Percentiles rank a stretch among this genome's conserved stretches.
Evolutionary conservation across 305 asterid species (phyloP).

Genomic region (Stenogyne calaminthoides): DNA sequence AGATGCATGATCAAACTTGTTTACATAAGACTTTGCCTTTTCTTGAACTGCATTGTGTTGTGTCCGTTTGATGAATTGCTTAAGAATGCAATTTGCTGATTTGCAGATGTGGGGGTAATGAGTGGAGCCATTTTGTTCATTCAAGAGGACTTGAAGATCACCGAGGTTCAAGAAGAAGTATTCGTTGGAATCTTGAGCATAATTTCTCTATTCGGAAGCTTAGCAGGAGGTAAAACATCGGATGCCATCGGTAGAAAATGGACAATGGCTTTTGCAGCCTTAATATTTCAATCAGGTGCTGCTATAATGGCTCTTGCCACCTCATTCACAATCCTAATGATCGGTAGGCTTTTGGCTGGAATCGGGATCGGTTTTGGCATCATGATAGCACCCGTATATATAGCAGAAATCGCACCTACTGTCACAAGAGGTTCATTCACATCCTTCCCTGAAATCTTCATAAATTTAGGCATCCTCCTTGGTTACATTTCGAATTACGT

Average conservation of each 20-base stretch:
- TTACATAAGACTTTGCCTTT: too few species aligned
- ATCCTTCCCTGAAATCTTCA: conserved; percentile 63
- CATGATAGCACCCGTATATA: conserved; percentile 69
- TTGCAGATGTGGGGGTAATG: conserved; percentile 71
- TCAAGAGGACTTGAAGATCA: conserved; percentile 55
- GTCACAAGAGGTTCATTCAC: conserved; percentile 55
- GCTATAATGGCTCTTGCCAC: conserved; percentile 58
- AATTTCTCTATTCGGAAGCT: conserved; percentile 58
- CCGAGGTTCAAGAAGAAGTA: conserved; percentile 58
- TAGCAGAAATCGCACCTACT: conserved; percentile 63
- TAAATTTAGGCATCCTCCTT: conserved; percentile 58
- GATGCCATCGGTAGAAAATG: conserved; percentile 69
- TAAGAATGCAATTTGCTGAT: conserved; percentile 5
- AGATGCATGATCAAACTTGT: too few species aligned
- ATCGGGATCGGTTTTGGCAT: conserved; percentile 68
- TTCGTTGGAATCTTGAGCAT: conserved; percentile 63
- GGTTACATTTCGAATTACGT: conserved; percentile 65
- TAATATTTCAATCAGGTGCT: conserved; percentile 61
- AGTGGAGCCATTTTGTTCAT: conserved; percentile 71
- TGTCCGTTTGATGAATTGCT: background rate
- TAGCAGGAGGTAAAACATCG: conserved; percentile 64
- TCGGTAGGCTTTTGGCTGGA: conserved; percentile 59
- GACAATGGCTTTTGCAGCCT: conserved; percentile 66
- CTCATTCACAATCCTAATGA: conserved; percentile 46
- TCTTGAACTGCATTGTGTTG: too few species aligned